Base-by-base conservation (phyloP, 352 stramenopile species). In the Globisporangium cederbergense region DNA sequence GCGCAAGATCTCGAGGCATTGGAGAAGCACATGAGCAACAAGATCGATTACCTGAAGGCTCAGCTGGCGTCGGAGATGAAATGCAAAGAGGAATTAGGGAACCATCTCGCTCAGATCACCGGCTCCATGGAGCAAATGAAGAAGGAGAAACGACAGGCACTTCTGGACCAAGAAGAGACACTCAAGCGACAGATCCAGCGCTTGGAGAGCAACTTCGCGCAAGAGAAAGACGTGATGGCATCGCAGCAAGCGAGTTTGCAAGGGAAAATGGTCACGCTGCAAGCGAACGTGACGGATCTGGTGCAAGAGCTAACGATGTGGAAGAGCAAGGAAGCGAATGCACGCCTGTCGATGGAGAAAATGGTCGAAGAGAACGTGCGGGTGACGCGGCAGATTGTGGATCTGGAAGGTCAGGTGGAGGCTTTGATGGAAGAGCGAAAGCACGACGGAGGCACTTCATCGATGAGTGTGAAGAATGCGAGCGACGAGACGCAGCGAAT, bases 41-140 rank as follows among this genome's bases (percentile, higher is more conserved):
- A 94, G 51, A 74, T 95, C 16, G 83, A 93, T 42, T 94, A 95
- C 56, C 63, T 95, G 14, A 92, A 94, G 60, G 86, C 85, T 0
- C 86, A 94, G 58, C 63, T 95, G 1, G 74, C 83, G 34, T 94
- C 86, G 0, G 87, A 95, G 58, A 92, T 93, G 72, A 90, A 88
- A 55, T 94, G 87, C 58, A 93, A 92, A 63, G 85, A 95, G 64
- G 87, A 95, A 56, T 71, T 95, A 4, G 86, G 86, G 0, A 75
- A 58, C 3, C 83, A 90, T 57, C 62, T 95, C 1, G 81, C 79
- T 0, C 72, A 88, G 4, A 74, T 95, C 16, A 90, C 83, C 7
- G 72, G 62, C 16, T 71, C 76, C 4, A 81, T 95, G 62, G 83
- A 93, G n/a, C 52, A 70, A 7, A 66, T 88, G 34, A 93, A 91